Base-by-base conservation (phyloP, 306 rosid genomes). In the Prosopis cineraria region DNA sequence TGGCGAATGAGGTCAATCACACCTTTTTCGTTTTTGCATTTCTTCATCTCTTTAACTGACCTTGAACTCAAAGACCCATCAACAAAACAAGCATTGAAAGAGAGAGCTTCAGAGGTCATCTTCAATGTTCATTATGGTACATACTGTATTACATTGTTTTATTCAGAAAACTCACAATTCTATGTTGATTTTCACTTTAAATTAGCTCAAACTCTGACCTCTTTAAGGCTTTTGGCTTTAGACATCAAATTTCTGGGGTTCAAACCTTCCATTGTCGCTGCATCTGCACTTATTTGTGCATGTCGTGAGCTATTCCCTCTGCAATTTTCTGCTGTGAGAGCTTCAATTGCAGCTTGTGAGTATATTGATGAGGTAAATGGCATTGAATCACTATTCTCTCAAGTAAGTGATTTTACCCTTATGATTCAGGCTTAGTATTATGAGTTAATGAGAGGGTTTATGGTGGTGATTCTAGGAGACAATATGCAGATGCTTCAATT, bases 1-100 rank as follows among this genome's bases (percentile, higher is more conserved):
- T 92, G 97, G 97, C 88, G 91, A 39, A 84, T 92, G 93, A 90
- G 93, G 74, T 86, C 93, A 33, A 82, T 89, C 10, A 92, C 96
- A 29, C 97, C 97, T 11, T 90, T 92, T 67, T 85, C 91, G 43
- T 92, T 92, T 82, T 71, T 90, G 80, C 44, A 81, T 56, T 90
- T 84, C 89, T 89, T 90, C 37, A 14, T 85, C 40, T 84, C 90
- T 68, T 76, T 75, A 43, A 69, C 84, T 34, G 85, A 89, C 31
- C 59, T 86, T 39, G 85, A 89, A 24, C 60, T 89, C 30, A 80
- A 84, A 36, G 88, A 84, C 37, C 83, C 72, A 48, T 40, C 87
- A 69, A 50, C 74, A n/a, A 77, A 70, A 44, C 83, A 77, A 82
- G 85, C 82, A 74, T 88, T 88, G 59, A 85, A 87, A 83, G 36